phyloP scores from a whole-genome alignment of 129 eudicot genomes.

The Silybum marianum region DNA sequence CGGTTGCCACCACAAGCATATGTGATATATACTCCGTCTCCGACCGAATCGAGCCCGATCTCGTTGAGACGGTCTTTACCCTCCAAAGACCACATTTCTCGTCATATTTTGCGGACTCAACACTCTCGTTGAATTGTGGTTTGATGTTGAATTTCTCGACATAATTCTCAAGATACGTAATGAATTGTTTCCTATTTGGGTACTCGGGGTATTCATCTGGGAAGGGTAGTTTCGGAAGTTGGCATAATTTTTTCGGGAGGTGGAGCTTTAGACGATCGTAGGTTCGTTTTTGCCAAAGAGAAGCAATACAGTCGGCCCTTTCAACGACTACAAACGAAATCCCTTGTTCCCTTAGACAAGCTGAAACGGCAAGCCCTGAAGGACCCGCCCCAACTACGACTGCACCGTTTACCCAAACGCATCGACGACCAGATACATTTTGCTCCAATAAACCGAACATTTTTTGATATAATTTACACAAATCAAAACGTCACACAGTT shows the following conservation, averaged over 20 bases:
- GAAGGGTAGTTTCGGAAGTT: slow-evolving; percentile 72
- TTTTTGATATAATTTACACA: slow-evolving; percentile 16
- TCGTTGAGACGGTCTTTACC: slow-evolving; percentile 46
- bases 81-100: slow-evolving; percentile 66
- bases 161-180: slow-evolving; percentile 74
- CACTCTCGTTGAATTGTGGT: slow-evolving; percentile 78
- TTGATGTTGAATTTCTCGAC: slow-evolving; percentile 58
- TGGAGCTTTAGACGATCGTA: slow-evolving; percentile 83
- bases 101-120: slow-evolving; percentile 77
- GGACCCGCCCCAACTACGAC: slow-evolving; percentile 94
- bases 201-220: slow-evolving; percentile 84
- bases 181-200: slow-evolving; percentile 71
- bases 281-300: slow-evolving; percentile 85
- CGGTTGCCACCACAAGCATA: slow-evolving; percentile 86
- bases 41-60: slow-evolving; percentile 20
- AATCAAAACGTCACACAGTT: too few species aligned
- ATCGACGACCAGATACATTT: slow-evolving; percentile 36
- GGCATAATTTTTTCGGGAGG: slow-evolving; percentile 88
- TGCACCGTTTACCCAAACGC: slow-evolving; percentile 88
- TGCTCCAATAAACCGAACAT: slow-evolving; percentile 52
- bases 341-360: slow-evolving; percentile 75
- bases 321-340: slow-evolving; percentile 74
- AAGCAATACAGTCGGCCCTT: slow-evolving; percentile 78
- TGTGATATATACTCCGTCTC: slow-evolving; percentile 85
- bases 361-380: slow-evolving; percentile 84